A percentile compares a stretch with the other conserved stretches of the same genome.
Conservation (phyloP, 371 early-diverging fungal species). For the Furculomyces boomerangus region DNA sequence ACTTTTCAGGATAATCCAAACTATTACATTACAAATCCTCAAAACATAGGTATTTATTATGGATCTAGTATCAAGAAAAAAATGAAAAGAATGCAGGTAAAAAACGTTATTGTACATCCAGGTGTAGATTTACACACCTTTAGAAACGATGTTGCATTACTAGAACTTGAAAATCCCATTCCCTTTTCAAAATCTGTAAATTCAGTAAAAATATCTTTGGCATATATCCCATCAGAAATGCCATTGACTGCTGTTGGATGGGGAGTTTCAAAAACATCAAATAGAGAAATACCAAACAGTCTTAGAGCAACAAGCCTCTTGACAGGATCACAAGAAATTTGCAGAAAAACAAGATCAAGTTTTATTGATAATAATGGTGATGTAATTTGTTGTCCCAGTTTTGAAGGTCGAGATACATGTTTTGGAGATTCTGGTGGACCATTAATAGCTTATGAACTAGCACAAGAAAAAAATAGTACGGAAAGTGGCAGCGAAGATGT, state of each 20-base stretch:
- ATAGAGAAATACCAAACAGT: not conserved
- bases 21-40: not conserved
- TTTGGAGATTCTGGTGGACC: slow-evolving; percentile 29
- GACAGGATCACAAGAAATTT: slow-evolving; percentile 6
- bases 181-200: slow-evolving; percentile 5
- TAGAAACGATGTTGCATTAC: slow-evolving; percentile 16
- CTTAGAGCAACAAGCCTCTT: slow-evolving; percentile 13
- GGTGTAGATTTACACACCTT: slow-evolving; percentile 1
- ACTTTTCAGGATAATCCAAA: too few species aligned
- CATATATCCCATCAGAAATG: not conserved
- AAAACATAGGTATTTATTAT: not conserved
- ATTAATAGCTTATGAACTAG: slow-evolving; percentile 7
- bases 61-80: not conserved
- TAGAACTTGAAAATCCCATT: slow-evolving; percentile 5
- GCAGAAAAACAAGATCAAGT: not conserved
- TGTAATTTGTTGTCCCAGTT: slow-evolving; percentile 19
- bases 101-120: slow-evolving; percentile 4
- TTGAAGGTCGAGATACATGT: slow-evolving; percentile 24
- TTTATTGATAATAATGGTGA: slow-evolving; percentile 5
- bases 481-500: not conserved
- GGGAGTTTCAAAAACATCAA: slow-evolving; percentile 11
- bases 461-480: not conserved
- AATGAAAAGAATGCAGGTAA: not conserved
- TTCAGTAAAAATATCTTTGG: slow-evolving; percentile 10
- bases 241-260: slow-evolving; percentile 20